phyloP scores from a whole-genome alignment of 768 basidiomycete genomes.

The Pulveroboletus ravenelii region DNA sequence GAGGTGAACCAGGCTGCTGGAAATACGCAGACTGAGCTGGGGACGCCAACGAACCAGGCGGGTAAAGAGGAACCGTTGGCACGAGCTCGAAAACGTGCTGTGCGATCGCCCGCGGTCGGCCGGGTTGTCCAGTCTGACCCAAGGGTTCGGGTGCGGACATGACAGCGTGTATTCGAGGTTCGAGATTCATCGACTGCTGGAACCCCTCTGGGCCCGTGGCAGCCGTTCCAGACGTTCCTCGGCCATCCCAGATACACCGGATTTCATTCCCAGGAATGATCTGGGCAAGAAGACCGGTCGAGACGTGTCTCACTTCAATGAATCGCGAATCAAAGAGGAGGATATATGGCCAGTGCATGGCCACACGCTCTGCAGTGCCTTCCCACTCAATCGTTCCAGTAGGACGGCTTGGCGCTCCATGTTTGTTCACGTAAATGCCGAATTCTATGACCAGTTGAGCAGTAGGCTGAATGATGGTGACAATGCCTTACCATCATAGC shows the following conservation, averaged over 20 bases:
- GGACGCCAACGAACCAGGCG: slow-evolving; percentile 45
- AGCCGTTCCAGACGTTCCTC: slow-evolving; percentile 35
- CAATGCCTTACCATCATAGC: slow-evolving; percentile 69
- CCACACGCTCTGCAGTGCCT: slow-evolving; percentile 82
- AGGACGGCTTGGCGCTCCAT: slow-evolving; percentile 77
- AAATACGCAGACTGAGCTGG: slow-evolving; percentile 51
- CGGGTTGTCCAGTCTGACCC: slow-evolving; percentile 35
- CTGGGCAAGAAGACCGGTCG: slow-evolving; percentile 74
- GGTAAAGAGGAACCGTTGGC: slow-evolving; percentile 35
- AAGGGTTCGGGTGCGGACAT: slow-evolving; percentile 55
- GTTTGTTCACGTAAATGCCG: slow-evolving; percentile 86
- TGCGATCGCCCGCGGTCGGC: slow-evolving; percentile 46
- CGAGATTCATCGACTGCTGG: slow-evolving; percentile 50
- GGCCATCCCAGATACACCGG: slow-evolving; percentile 88
- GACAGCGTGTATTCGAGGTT: slow-evolving; percentile 82
- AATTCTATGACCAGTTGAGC: slow-evolving; percentile 53
- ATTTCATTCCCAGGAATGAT: slow-evolving; percentile 80
- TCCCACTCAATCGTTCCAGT: slow-evolving; percentile 89
- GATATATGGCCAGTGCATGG: slow-evolving; percentile 85
- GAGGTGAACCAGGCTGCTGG: slow-evolving; percentile 49
- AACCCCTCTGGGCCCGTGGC: slow-evolving; percentile 31
- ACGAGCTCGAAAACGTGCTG: slow-evolving; percentile 79
- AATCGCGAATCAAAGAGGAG: slow-evolving; percentile 85
- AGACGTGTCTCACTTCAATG: slow-evolving; percentile 84
- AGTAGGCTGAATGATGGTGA: neutral